A percentile compares a stretch with the other conserved stretches of the same genome.
Conservation (phyloP, 345 rosid species). For the Cardamine resedifolia region DNA sequence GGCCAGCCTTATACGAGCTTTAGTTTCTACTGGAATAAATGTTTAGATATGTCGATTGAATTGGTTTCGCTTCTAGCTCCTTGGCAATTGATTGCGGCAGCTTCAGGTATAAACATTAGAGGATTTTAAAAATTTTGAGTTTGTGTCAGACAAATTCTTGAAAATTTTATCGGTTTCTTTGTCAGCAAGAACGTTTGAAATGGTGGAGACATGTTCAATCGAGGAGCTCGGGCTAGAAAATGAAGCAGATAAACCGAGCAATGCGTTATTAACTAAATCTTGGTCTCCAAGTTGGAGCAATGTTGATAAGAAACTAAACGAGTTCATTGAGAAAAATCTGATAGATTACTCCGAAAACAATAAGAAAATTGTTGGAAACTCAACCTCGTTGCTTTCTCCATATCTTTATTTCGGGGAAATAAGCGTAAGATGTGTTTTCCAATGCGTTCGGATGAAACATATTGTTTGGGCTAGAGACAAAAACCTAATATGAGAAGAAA, state of each 20-base stretch:
- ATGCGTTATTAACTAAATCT: constrained; percentile 67
- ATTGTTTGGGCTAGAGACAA: constrained; percentile 72
- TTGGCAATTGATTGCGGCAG: constrained; percentile 51
- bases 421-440: constrained; percentile 82
- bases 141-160: neutral
- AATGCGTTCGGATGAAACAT: constrained; percentile 61
- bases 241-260: constrained; percentile 73
- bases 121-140: neutral
- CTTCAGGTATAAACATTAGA: constrained; percentile 49
- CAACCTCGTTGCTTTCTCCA: constrained; percentile 78
- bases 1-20: constrained; percentile 72
- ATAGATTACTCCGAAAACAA: constrained; percentile 56
- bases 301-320: constrained; percentile 60
- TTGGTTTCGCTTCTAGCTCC: constrained; percentile 66
- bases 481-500: constrained; percentile 53
- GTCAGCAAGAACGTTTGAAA: constrained; percentile 40
- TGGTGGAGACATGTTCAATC: constrained; percentile 46
- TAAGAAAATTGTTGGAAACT: constrained; percentile 52
- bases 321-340: constrained; percentile 61
- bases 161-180: neutral
- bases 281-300: constrained; percentile 92
- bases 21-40: constrained; percentile 66
- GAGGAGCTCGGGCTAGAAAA: constrained; percentile 75
- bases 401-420: constrained; percentile 89
- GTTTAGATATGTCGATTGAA: constrained; percentile 61